Base-by-base conservation (phyloP, 1,284 basidiomycete genomes). In the Malassezia cuniculi region DNA sequence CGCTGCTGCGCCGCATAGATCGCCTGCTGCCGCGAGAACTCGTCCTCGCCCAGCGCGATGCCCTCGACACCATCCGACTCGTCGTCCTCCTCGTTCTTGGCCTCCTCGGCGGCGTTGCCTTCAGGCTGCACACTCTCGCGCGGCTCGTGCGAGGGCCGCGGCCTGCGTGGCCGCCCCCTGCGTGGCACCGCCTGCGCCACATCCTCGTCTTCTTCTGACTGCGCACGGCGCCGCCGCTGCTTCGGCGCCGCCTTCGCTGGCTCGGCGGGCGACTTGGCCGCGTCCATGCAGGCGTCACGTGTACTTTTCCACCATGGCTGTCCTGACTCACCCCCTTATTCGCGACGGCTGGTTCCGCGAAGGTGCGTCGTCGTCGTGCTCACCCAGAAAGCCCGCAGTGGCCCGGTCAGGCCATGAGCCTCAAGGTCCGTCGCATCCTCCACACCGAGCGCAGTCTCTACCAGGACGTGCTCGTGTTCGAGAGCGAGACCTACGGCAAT, bases 331-430 rank as follows among this genome's bases (percentile, higher is more conserved):
- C 56, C 66, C 64, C 39, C 50, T 50, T 47, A 57, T 66, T 39
- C 42, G 55, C 83, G 87, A 93, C 74, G 87, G 89, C 69, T 95
- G 90, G 89, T 95, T 94, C 75, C 78, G 82, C 57, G 90, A 97
- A 74, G 82, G 48, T 51, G 33, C 32, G 47, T 40, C 6, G 27
- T 6, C 10, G 10, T 10, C 14, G 14, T 14, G 8, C 8, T 6
- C 6, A 8, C 15, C n/a, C 36, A 50, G 50, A 87, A 68, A 89
- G 85, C 44, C 78, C 82, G 26, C 89, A 95, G 73, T 97, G 90
- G 90, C 87, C 85, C 27, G 89, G 75, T 70, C 60, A 69, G 70
- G 70, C 50, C 15, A 55, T 56, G 50, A 54, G 47, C 41, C 46
- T 68, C 16, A 24, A 52, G 72, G 89, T 97, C 72, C 84, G 83